Conservation (phyloP, 257 asterid species). For the Solanum tacnaense region DNA sequence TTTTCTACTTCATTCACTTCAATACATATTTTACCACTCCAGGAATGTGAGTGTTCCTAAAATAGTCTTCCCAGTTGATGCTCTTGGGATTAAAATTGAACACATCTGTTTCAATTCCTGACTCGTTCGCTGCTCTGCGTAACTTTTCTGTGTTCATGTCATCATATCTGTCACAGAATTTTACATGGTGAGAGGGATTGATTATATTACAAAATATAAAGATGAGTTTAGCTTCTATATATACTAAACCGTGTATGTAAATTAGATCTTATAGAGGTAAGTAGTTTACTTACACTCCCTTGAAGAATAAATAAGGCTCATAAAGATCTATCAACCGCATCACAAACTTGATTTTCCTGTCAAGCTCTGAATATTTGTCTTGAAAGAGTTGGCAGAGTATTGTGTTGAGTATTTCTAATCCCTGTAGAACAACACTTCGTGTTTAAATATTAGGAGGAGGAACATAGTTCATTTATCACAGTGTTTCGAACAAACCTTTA, state of each 20-base stretch:
- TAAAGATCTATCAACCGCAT: constrained; percentile 60
- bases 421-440: constrained; percentile 23
- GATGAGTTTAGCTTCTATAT: neutral
- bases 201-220: neutral
- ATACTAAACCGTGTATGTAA: neutral
- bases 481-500: constrained; percentile 40
- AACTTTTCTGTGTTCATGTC: constrained; percentile 43
- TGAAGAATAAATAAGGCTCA: constrained; percentile 72
- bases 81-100: constrained; percentile 40
- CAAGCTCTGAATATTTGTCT: constrained; percentile 23
- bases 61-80: constrained; percentile 44
- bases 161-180: constrained; percentile 26
- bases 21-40: constrained; percentile 30
- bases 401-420: constrained; percentile 46
- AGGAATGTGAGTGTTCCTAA: constrained; percentile 34
- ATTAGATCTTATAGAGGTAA: neutral
- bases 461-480: neutral
- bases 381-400: constrained; percentile 63
- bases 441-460: neutral
- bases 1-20: neutral
- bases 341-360: constrained; percentile 53
- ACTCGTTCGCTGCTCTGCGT: constrained; percentile 21
- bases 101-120: constrained; percentile 18
- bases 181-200: neutral
- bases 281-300: constrained; percentile 57